Conservation (phyloP, 1,284 basidiomycete genomes). For the Leccinum pachyderme region DNA sequence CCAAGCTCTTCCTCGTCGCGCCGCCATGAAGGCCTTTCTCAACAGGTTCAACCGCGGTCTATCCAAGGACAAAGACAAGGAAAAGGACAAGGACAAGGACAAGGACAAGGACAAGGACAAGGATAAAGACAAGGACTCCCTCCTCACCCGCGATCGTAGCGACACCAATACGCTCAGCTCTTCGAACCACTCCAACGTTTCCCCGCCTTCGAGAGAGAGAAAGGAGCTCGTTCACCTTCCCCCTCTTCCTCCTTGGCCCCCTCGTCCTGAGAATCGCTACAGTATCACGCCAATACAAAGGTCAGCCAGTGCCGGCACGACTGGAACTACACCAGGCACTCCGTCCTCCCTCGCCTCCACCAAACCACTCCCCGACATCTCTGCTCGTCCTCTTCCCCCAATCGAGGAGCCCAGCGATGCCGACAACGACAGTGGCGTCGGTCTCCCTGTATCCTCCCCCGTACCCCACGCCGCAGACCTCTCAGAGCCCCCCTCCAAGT, state of each 20-base stretch:
- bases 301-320: conserved; percentile 31
- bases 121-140: no score
- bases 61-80: conserved; percentile 54
- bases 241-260: conserved; percentile 57
- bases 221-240: conserved; percentile 68
- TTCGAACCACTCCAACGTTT: conserved; percentile 21
- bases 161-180: conserved; percentile 35
- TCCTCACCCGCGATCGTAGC: conserved; percentile 31
- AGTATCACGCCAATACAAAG: conserved; percentile 29
- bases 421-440: not conserved
- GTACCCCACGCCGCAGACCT: conserved; percentile 30
- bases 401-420: conserved; percentile 42
- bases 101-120: conserved; percentile 33
- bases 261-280: conserved; percentile 15
- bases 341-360: conserved; percentile 50
- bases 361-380: conserved; percentile 70
- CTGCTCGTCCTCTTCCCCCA: conserved; percentile 49
- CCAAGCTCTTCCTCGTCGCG: not conserved
- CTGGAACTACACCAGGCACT: conserved; percentile 42
- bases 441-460: conserved; percentile 17
- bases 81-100: conserved; percentile 41
- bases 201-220: conserved; percentile 38
- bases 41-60: conserved; percentile 68
- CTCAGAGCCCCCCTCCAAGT: conserved; percentile 45
- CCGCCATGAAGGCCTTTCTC: conserved; percentile 74